Base-by-base conservation (phyloP, 345 rosid genomes). In the Ceriops zippeliana region DNA sequence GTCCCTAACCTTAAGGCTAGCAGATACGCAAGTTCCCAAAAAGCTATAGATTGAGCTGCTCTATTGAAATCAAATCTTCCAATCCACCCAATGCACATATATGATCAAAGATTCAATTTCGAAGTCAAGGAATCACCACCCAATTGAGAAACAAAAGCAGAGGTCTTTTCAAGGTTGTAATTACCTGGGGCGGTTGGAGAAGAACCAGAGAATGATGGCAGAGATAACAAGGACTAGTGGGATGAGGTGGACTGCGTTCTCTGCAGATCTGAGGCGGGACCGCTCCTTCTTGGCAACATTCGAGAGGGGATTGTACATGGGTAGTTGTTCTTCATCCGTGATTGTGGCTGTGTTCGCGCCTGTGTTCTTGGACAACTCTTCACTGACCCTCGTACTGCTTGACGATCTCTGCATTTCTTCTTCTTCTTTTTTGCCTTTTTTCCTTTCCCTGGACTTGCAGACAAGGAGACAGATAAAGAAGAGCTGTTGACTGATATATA, bases 191-290 rank as follows among this genome's bases (percentile, higher is more conserved):
- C 17, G 49, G 5, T 13, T 42, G 17, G 96, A 87, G 86, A 83
- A 90, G 80, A 89, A 78, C 95, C 97, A 90, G 70, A 93, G 97
- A 63, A 93, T 63, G 71, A 79, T 53, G 51, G 83, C 87, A 72
- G 89, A 89, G 42, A 89, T 72, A 30, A 81, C 52, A 52, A 90
- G 86, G 46, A 93, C 52, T 19, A 90, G 66, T 71, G 97, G 98
- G 74, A 93, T 87, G 59, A 80, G 62, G 79, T 93, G 97, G 77
- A 93, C 70, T 17, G 88, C 84, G 66, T 85, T 84, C 82, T 93
- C 87, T 7, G 98, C 87, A 61, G 78, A 81, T 85, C 92, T 81
- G 73, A 83, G 71, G 49, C 86, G 80, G 20, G 83, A 79, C 27
- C 72, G 84, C 75, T 90, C 90, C 72, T 75, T 86, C 85, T 73